Evolutionary conservation across 805 yeast genomes (phyloP).

Genomic region (Hanseniaspora vineae): DNA sequence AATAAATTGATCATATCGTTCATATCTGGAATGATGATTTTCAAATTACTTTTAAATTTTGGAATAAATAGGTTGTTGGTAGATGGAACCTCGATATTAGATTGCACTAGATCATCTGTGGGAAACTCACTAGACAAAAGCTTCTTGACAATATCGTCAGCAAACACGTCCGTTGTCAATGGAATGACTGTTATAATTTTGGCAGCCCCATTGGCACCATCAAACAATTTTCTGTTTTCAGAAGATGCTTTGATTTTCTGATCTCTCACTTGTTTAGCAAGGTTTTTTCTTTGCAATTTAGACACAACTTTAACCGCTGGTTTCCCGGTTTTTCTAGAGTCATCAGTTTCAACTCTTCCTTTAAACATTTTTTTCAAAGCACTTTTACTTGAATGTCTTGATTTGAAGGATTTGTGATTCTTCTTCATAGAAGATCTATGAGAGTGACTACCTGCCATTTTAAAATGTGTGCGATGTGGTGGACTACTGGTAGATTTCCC

Average conservation of each 20-base stretch:
- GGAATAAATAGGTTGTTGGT: constrained; percentile 40
- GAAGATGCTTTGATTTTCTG: constrained; percentile 53
- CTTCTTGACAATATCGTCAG: constrained; percentile 38
- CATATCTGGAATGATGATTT: constrained; percentile 60
- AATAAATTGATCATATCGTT: constrained; percentile 52
- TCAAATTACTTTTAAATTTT: constrained; percentile 64
- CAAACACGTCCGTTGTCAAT: constrained; percentile 56
- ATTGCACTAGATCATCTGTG: constrained; percentile 18
- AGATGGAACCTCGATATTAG: constrained; percentile 30
- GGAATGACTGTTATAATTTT: constrained; percentile 74
- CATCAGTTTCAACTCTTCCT: constrained; percentile 75
- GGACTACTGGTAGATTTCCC: background rate
- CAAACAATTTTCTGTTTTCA: constrained; percentile 57
- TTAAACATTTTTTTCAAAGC: constrained; percentile 65
- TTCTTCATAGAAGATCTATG: constrained; percentile 79
- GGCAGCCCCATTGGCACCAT: constrained; percentile 69
- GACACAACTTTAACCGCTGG: constrained; percentile 20
- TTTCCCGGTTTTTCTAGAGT: constrained; percentile 24
- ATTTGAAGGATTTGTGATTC: constrained; percentile 81
- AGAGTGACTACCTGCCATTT: constrained; percentile 56
- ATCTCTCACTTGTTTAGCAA: constrained; percentile 62
- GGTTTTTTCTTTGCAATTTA: constrained; percentile 63
- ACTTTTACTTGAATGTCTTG: constrained; percentile 84
- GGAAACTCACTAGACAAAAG: constrained; percentile 31
- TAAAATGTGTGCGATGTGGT: background rate